Conservation (phyloP, 176 grass and related monocot genomes). For the Lolium rigidum region DNA sequence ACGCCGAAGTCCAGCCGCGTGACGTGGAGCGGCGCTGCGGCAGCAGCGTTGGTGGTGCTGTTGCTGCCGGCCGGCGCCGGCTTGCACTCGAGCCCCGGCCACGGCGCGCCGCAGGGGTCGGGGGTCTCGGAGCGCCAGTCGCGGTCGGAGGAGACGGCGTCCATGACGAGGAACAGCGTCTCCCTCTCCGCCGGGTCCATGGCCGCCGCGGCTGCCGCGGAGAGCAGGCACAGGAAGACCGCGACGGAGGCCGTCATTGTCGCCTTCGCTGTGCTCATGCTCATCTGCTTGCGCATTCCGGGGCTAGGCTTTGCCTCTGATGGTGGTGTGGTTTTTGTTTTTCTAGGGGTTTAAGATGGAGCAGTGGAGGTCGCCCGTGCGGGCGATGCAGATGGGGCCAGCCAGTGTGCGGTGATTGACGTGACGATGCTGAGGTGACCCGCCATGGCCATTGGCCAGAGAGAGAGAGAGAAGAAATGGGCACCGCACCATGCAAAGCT, state of each 20-base stretch:
- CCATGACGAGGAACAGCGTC: conserved; percentile 84
- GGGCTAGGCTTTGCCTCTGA: neutral
- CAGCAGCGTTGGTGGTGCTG: neutral
- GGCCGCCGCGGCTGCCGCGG: conserved; percentile 16
- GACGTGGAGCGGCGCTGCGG: conserved; percentile 54
- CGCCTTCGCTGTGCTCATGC: neutral
- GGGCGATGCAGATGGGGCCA: neutral
- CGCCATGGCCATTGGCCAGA: conserved; percentile 18
- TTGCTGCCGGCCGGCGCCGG: conserved; percentile 12
- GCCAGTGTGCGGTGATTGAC: conserved; percentile 32
- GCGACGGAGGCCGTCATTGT: conserved; percentile 26
- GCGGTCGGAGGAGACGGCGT: conserved; percentile 82
- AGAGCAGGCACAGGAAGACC: conserved; percentile 37
- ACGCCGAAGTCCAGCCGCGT: conserved; percentile 93
- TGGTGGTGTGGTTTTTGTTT: neutral
- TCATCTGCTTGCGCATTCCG: neutral
- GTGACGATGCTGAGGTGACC: conserved; percentile 33
- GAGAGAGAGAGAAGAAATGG: neutral
- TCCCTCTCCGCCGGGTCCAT: conserved; percentile 72
- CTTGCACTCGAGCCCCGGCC: conserved; percentile 96
- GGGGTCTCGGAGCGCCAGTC: conserved; percentile 83
- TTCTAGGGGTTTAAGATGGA: conserved; percentile 25
- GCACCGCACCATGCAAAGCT: neutral
- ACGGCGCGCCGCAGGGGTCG: conserved; percentile 71
- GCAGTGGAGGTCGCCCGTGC: neutral